Evolutionary conservation across 1,139 yeast genomes (phyloP).

Genomic region (Yamadazyma diddensiae): DNA sequence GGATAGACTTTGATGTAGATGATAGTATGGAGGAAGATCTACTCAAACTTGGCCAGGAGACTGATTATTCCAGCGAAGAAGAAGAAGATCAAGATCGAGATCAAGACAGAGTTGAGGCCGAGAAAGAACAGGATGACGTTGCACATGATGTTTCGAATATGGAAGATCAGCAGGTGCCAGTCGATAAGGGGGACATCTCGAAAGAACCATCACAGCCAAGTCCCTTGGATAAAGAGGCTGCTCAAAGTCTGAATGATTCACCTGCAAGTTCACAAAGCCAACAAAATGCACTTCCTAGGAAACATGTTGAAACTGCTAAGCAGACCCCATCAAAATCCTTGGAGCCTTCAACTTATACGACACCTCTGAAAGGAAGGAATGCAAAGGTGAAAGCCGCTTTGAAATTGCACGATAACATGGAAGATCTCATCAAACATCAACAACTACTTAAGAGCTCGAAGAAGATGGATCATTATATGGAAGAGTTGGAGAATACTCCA

Average conservation of each 20-base stretch:
- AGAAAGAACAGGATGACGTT: background rate
- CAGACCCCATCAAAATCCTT: no score
- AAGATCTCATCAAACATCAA: constrained; percentile 61
- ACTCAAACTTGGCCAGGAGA: constrained; percentile 7
- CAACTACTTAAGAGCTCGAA: constrained; percentile 39
- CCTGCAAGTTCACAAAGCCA: no score
- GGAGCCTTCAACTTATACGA: constrained; percentile 1
- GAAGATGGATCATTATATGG: constrained; percentile 37
- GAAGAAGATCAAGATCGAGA: constrained; percentile 7
- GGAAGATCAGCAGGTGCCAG: no score
- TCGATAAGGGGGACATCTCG: no score
- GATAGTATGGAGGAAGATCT: constrained; percentile 36
- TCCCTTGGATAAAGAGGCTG: no score
- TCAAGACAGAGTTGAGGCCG: background rate
- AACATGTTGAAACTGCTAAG: no score
- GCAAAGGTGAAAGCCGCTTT: constrained; percentile 68
- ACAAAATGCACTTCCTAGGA: no score
- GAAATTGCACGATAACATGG: constrained; percentile 67
- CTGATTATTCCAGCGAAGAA: constrained; percentile 13
- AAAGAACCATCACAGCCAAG: no score
- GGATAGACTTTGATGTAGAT: constrained; percentile 34
- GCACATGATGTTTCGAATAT: background rate
- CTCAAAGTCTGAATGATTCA: no score
- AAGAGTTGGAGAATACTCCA: constrained; percentile 24
- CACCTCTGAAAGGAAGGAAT: constrained; percentile 28